Evolutionary conservation across 2,329 filamentous ascomycete genomes (phyloP), one percentile per base, ranked within the genome.

Genomic region (Fusarium sp.): DNA sequence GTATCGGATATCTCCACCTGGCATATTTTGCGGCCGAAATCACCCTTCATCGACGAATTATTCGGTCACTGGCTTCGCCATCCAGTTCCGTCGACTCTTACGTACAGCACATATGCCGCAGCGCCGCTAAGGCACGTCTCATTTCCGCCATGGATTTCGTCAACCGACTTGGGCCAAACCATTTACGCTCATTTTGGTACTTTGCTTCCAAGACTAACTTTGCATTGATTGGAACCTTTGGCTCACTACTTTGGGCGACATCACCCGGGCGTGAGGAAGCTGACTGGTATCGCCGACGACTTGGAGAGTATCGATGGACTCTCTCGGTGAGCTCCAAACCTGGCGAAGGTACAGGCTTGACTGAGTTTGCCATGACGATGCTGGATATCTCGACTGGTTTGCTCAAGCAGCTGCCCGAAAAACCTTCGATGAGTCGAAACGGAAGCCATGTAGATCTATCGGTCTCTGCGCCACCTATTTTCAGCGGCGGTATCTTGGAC

Each of bases 71-170:
- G 45, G 76, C 82, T 21, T 79, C 83, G 13, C 74, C 78, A 5
- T 70, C 80, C 7, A 76, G 79, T 9, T 75, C 79, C 6, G 84
- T 90, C 41, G 93, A 97, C 76, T 87, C 91, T 0, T 97, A 98
- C 74, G 89, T 97, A 51, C 88, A 94, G 58, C 93, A 97, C 80
- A 97, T 98, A 73, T 97, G 94, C 80, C 93, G 95, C 55, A 94
- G 91, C 60, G 95, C 95, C 6, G 95, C 95, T 55, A 98, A 98
- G 79, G 97, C 95, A 1, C 91, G 95, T 8, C 87, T 98, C 34
- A 97, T 98, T 76, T 97, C 93, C 23, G 94, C 94, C 69, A 97
- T 98, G 92, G 95, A 98, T 78, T 97, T 98, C 80, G 94, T 97
- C 74, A 98, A 98, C 80, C 91, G 95, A 1, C 87, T 98, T 32